Base-by-base conservation (phyloP, 2,329 filamentous ascomycete genomes). In the Stachybotrys chartarum region DNA sequence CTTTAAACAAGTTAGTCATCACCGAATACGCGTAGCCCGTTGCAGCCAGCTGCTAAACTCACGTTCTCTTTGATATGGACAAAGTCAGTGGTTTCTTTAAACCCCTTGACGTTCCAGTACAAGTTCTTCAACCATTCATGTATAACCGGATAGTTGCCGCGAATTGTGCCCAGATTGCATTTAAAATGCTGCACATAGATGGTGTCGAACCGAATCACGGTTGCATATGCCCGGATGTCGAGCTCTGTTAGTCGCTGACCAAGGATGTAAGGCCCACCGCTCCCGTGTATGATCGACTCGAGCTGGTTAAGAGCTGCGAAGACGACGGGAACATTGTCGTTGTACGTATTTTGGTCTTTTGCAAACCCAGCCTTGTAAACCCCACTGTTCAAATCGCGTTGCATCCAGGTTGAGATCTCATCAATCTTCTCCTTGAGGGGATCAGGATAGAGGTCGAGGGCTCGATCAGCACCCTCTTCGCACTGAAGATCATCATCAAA, bases 101-200 rank as follows among this genome's bases (percentile, higher is more conserved):
- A 62, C 6, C 70, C 70, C 6, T 62, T 62, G 1, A 66, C 63
- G 60, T 89, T 85, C 87, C 87, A 91, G 66, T 91, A 91, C 54
- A 90, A 68, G 57, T 82, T 77, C 53, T 85, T 75, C 56, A 90
- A 58, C 87, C 87, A 91, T 56, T 77, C 78, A 65, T 91, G 85
- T 51, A 90, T 72, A 44, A 78, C 73, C 4, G 87, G 88, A 64
- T 84, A 86, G 62, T 85, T 82, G 60, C 82, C 76, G 1, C 83
- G 73, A 55, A 87, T 83, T 64, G 81, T 84, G 62, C 78, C 82
- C 24, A 86, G 66, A 59, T 87, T 87, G 62, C 83, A 86, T 61
- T 79, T 77, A 68, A 88, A 87, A 54, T 86, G 80, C 61, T 84
- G 81, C 42, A 86, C 78, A 60, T 90, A 90, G 3, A 86, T 83